These are phyloP conservation scores for Aspergillus taichungensis DNA, from an alignment of 495 filamentous ascomycete species.

Conservation along the genomic window DNA sequence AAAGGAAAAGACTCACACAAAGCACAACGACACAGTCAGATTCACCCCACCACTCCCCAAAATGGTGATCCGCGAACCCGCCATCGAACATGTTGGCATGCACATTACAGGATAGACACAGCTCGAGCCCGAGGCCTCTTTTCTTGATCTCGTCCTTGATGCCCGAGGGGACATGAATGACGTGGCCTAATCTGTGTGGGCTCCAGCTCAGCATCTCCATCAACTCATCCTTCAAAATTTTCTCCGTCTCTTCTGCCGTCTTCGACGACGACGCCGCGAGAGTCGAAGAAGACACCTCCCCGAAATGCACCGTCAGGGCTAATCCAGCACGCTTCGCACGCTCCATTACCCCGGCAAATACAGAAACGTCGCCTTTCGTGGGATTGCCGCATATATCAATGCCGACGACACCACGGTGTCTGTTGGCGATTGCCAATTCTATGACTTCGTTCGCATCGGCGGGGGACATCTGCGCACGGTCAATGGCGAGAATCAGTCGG, in stretches of 20 bases:
- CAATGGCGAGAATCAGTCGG: constrained; percentile 66
- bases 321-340: constrained; percentile 46
- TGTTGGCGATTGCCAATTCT: constrained; percentile 51
- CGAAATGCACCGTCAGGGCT: constrained; percentile 69
- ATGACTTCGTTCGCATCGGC: constrained; percentile 51
- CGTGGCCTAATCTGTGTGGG: constrained; percentile 70
- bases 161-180: constrained; percentile 58
- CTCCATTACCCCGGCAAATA: constrained; percentile 47
- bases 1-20: constrained; percentile 42
- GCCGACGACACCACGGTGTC: constrained; percentile 54
- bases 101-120: constrained; percentile 78
- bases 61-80: constrained; percentile 62
- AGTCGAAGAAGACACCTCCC: constrained; percentile 49
- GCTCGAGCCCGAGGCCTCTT: constrained; percentile 54
- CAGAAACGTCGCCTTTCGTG: constrained; percentile 46
- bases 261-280: constrained; percentile 37
- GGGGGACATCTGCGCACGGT: constrained; percentile 50
- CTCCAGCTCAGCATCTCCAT: too few species aligned
- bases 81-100: constrained; percentile 64
- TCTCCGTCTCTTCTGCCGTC: constrained; percentile 47
- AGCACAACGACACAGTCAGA: constrained; percentile 45
- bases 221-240: constrained; percentile 47
- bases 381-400: constrained; percentile 80
- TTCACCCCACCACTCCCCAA: constrained; percentile 53
- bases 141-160: constrained; percentile 47